Percentiles rank a stretch among this genome's conserved stretches.
These are phyloP conservation scores for Monosporascus cannonballus DNA, from an alignment of 2,329 filamentous ascomycete genomes.

Conservation along the genomic window DNA sequence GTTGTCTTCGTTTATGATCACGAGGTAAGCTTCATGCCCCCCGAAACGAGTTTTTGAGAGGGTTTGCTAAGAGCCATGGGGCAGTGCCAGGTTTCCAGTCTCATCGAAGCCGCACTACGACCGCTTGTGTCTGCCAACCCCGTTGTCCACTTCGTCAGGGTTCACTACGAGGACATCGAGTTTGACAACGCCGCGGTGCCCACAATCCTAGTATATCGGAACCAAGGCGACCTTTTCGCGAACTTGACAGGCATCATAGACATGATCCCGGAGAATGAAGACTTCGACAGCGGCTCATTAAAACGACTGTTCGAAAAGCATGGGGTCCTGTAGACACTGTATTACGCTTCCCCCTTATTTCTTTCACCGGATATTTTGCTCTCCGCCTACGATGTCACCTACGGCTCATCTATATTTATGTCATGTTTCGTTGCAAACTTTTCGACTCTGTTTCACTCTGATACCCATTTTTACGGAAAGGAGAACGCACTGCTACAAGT, in stretches of 20 bases:
- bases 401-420: background rate
- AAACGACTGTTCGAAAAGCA: constrained; percentile 47
- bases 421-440: background rate
- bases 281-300: constrained; percentile 49
- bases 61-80: constrained; percentile 15
- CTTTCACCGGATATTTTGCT: constrained; percentile 1
- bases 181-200: constrained; percentile 87
- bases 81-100: constrained; percentile 71
- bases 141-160: constrained; percentile 78
- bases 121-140: constrained; percentile 67
- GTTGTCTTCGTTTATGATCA: constrained; percentile 92
- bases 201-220: constrained; percentile 81
- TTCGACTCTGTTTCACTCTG: background rate
- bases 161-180: constrained; percentile 87
- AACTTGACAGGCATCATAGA: constrained; percentile 82
- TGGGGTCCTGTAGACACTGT: constrained; percentile 40
- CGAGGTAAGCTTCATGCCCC: constrained; percentile 52
- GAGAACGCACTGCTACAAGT: no score
- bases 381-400: background rate
- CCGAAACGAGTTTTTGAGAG: constrained; percentile 12
- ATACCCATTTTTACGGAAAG: constrained; percentile 3
- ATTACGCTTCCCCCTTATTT: background rate
- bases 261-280: constrained; percentile 68
- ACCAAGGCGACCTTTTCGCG: constrained; percentile 81
- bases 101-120: constrained; percentile 72